phyloP scores from a whole-genome alignment of 2,329 filamentous ascomycete species.

The Fusarium veterinarium region DNA sequence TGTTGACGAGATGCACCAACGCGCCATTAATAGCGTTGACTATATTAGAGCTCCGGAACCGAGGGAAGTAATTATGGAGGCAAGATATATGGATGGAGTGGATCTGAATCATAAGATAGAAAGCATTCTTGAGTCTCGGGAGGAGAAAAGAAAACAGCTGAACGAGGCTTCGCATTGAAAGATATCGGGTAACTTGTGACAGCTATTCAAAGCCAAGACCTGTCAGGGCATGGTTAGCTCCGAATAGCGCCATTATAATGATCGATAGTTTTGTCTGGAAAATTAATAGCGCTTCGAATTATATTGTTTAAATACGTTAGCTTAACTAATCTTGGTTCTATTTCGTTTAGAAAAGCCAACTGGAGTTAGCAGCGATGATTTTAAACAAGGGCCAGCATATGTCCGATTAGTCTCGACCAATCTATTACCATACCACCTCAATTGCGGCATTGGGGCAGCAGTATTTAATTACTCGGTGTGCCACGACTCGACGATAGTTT shows the following conservation, averaged over 20 bases:
- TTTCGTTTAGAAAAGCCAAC: neutral
- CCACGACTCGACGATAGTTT: neutral
- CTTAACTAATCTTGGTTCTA: neutral
- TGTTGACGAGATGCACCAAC: neutral
- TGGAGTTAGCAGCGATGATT: neutral
- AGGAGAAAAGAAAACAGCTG: neutral
- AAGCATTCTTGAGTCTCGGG: neutral
- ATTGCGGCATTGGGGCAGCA: neutral
- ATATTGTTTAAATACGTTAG: neutral
- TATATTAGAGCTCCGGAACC: rapidly evolving
- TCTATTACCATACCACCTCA: neutral
- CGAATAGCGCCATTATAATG: neutral
- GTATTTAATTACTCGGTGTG: neutral
- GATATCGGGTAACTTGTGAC: neutral
- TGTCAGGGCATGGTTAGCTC: neutral
- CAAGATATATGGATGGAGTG: neutral
- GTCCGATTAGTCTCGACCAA: neutral
- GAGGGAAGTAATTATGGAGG: neutral
- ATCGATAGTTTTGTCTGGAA: neutral
- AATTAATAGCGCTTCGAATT: neutral
- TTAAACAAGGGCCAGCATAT: neutral
- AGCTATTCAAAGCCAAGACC: neutral
- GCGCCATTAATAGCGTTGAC: neutral
- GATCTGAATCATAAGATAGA: neutral
- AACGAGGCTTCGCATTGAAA: neutral